Percentiles rank a stretch among this genome's conserved stretches.
These are phyloP conservation scores for Crithidia brevicula DNA, from an alignment of 208 protist species.

Conservation along the genomic window DNA sequence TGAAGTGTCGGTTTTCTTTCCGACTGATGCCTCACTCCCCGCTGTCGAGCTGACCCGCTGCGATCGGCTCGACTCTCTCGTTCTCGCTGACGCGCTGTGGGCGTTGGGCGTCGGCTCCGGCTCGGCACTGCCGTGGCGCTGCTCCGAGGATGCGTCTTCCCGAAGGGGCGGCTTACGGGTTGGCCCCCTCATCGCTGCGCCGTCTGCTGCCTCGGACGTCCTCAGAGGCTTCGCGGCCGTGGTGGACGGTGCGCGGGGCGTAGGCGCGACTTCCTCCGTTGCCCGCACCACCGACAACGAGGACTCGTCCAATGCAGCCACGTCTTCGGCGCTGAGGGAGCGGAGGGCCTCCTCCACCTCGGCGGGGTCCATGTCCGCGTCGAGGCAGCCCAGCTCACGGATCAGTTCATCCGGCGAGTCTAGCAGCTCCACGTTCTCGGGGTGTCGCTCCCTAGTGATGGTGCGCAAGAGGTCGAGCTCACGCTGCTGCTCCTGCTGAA, in stretches of 20 bases:
- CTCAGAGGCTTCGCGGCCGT: neutral
- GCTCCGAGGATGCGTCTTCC: neutral
- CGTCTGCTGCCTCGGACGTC: neutral
- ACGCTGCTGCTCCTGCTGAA: constrained; percentile 38
- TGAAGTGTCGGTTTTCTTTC: neutral
- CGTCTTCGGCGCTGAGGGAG: neutral
- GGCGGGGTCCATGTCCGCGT: constrained; percentile 11
- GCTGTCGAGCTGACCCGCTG: neutral
- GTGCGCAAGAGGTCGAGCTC: constrained; percentile 40
- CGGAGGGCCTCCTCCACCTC: constrained; percentile 11
- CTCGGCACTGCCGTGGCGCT: neutral
- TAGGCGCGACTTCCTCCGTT: neutral
- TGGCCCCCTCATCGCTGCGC: too few species aligned
- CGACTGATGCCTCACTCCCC: neutral
- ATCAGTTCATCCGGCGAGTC: constrained; percentile 18
- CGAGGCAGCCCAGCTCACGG: constrained; percentile 12
- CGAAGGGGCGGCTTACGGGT: neutral
- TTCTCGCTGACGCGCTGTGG: neutral
- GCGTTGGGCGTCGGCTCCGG: neutral
- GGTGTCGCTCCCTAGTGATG: constrained; percentile 16
- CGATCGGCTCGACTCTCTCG: neutral
- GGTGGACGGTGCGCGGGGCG: neutral
- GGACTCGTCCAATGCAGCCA: neutral
- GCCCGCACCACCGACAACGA: neutral
- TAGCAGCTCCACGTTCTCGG: constrained; percentile 22